Percentiles rank a stretch among this genome's conserved stretches.
phyloP scores from a whole-genome alignment of 805 yeast genomes.

The Saturnispora mendoncae region DNA sequence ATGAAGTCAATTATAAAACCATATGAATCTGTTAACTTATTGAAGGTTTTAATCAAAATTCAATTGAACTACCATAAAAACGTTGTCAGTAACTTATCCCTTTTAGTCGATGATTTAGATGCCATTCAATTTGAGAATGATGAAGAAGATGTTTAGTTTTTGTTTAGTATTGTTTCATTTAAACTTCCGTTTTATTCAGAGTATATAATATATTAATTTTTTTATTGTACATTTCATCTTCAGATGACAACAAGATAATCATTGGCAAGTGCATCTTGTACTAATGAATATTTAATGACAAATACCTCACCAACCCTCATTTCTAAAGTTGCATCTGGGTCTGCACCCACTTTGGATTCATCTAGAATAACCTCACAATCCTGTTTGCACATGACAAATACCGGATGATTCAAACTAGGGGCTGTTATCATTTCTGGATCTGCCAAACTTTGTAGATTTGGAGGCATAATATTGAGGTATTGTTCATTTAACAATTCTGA shows the following conservation, averaged over 20 bases:
- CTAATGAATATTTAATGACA: slow-evolving; percentile 22
- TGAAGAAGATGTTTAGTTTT: slow-evolving; percentile 9
- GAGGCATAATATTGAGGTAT: slow-evolving; percentile 50
- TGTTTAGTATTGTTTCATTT: neutral
- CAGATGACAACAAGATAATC: slow-evolving; percentile 5
- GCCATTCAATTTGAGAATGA: slow-evolving; percentile 38
- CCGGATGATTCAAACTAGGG: slow-evolving; percentile 72
- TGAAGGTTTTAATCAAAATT: slow-evolving; percentile 59
- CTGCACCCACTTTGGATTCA: slow-evolving; percentile 49
- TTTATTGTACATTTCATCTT: neutral
- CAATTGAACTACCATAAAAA: slow-evolving; percentile 57
- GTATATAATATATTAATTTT: neutral
- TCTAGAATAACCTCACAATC: slow-evolving; percentile 26
- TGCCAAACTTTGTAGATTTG: slow-evolving; percentile 60
- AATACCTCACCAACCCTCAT: slow-evolving; percentile 35
- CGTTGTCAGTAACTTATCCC: slow-evolving; percentile 40
- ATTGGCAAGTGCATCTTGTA: slow-evolving; percentile 2
- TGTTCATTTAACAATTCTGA: slow-evolving; percentile 57
- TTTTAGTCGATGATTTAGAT: slow-evolving; percentile 37
- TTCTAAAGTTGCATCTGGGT: slow-evolving; percentile 38
- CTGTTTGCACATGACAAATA: slow-evolving; percentile 34
- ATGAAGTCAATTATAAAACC: slow-evolving; percentile 70
- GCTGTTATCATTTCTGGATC: slow-evolving; percentile 73
- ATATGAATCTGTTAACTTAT: slow-evolving; percentile 50
- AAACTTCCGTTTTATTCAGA: neutral